phyloP scores from a whole-genome alignment of 305 asterid species.

The Andrographis paniculata region DNA sequence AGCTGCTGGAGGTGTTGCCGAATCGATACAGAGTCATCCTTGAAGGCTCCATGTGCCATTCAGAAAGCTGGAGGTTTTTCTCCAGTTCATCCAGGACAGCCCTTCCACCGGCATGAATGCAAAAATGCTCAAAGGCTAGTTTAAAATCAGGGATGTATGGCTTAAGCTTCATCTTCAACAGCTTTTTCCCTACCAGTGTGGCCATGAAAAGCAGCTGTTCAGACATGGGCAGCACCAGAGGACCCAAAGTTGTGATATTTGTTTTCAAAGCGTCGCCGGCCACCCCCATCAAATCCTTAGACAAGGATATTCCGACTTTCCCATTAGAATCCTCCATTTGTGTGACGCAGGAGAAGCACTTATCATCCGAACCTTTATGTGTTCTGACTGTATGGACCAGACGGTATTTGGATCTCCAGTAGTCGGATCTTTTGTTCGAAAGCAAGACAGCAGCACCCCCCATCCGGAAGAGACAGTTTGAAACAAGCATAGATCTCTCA shows the following conservation, averaged over 20 bases:
- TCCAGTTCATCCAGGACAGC: slow-evolving; percentile 68
- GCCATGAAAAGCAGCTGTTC: slow-evolving; percentile 66
- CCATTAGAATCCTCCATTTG: slow-evolving; percentile 59
- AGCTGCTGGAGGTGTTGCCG: slow-evolving; percentile 77
- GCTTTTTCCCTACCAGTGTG: slow-evolving; percentile 46
- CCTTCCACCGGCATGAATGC: slow-evolving; percentile 78
- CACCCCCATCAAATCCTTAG: slow-evolving; percentile 72
- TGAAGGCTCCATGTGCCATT: slow-evolving; percentile 74
- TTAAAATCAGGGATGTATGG: slow-evolving; percentile 72
- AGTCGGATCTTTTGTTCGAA: slow-evolving; percentile 50
- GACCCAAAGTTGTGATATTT: slow-evolving; percentile 58
- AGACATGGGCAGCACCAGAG: slow-evolving; percentile 66
- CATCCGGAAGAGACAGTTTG: slow-evolving; percentile 60
- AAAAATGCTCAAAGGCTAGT: slow-evolving; percentile 67
- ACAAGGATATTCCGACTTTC: slow-evolving; percentile 52
- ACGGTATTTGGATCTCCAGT: slow-evolving; percentile 46
- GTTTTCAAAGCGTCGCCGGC: slow-evolving; percentile 70
- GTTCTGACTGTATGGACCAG: slow-evolving; percentile 70
- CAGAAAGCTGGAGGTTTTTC: slow-evolving; percentile 54
- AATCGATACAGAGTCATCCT: slow-evolving; percentile 61
- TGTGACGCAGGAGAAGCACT: slow-evolving; percentile 59
- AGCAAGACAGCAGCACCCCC: slow-evolving; percentile 60
- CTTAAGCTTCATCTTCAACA: slow-evolving; percentile 62
- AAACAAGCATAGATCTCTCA: slow-evolving; percentile 59
- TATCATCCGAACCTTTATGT: slow-evolving; percentile 63